Conservation (phyloP, 306 rosid genomes). For the Cucumis hystrix region DNA sequence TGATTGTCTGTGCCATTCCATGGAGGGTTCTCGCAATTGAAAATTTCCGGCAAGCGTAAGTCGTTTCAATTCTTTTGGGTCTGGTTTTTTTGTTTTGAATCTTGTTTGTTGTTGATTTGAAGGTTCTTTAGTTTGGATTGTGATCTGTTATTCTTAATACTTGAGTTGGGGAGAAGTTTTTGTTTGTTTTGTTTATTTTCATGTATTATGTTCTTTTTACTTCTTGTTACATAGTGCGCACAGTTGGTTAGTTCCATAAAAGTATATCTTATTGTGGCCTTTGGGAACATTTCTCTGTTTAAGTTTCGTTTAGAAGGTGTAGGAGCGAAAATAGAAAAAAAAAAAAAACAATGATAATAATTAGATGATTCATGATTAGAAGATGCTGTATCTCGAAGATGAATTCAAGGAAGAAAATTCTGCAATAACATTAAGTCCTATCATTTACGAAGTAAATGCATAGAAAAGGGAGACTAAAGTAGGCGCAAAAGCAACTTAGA, state of each 20-base stretch:
- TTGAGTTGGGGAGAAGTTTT: not conserved
- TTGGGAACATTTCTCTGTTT: not conserved
- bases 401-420: not conserved
- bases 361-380: not conserved
- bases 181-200: not conserved
- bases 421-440: not conserved
- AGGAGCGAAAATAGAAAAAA: not conserved
- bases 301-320: not conserved
- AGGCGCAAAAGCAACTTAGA: not conserved
- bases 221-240: not conserved
- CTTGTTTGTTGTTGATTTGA: not conserved
- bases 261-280: not conserved
- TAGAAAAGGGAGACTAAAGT: not conserved
- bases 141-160: not conserved
- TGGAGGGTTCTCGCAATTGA: slow-evolving; percentile 35
- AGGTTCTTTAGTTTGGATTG: not conserved
- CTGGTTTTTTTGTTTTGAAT: slow-evolving; percentile 2
- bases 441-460: not conserved
- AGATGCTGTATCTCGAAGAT: not conserved
- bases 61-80: not conserved
- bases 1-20: slow-evolving; percentile 26
- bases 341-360: not conserved
- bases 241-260: not conserved
- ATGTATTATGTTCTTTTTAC: not conserved
- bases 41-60: slow-evolving; percentile 65